These are phyloP conservation scores for Halophytophthora batemanensis DNA, from an alignment of 352 stramenopile species.

Conservation along the genomic window DNA sequence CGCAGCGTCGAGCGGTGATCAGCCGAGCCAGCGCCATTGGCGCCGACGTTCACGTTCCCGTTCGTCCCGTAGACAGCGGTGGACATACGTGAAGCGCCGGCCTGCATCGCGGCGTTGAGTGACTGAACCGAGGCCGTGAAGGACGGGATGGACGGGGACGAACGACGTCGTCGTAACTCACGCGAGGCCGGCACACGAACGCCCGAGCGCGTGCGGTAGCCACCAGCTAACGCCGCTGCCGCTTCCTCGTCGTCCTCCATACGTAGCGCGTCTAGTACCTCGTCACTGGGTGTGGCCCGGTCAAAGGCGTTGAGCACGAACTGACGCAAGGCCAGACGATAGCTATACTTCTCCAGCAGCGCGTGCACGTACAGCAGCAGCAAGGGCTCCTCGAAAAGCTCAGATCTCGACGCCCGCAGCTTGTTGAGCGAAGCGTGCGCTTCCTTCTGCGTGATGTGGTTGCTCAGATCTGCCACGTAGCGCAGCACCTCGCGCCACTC, in stretches of 20 bases:
- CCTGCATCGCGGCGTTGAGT: conserved; percentile 74
- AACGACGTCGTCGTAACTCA: conserved; percentile 62
- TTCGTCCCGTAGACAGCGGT: conserved; percentile 36
- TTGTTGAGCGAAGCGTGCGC: conserved; percentile 84
- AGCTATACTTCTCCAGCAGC: conserved; percentile 83
- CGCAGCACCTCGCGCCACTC: conserved; percentile 80
- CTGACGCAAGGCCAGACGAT: conserved; percentile 77
- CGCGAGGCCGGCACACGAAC: conserved; percentile 46
- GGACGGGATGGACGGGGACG: conserved; percentile 84
- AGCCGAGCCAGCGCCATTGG: conserved; percentile 15
- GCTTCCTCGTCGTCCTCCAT: conserved; percentile 40
- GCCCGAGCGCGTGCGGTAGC: conserved; percentile 40
- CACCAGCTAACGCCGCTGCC: conserved; percentile 1
- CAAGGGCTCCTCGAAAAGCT: conserved; percentile 82
- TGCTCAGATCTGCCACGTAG: conserved; percentile 79
- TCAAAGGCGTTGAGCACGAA: conserved; percentile 88
- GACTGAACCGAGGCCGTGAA: conserved; percentile 85
- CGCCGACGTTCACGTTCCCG: conserved; percentile 16
- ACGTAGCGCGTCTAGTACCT: conserved; percentile 70
- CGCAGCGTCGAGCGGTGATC: conserved; percentile 56
- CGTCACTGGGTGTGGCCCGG: conserved; percentile 60
- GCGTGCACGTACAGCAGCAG: conserved; percentile 81
- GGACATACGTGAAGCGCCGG: conserved; percentile 48
- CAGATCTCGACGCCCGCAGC: conserved; percentile 58
- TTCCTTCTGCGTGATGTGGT: conserved; percentile 90